Conservation (phyloP, 2,329 filamentous ascomycete species). For the Beauveria bassiana region DNA sequence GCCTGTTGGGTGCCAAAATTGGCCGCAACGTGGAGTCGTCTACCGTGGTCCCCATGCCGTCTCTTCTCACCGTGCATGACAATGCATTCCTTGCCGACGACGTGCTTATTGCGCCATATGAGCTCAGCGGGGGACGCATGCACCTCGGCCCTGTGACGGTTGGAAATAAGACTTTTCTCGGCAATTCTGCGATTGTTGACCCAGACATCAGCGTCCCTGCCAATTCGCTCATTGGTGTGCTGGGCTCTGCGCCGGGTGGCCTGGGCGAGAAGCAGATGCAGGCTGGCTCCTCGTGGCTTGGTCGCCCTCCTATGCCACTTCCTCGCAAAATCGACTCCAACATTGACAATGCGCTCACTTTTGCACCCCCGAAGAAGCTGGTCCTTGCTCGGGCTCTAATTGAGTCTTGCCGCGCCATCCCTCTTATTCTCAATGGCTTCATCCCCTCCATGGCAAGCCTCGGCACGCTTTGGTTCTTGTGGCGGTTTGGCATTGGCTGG, state of each 20-base stretch:
- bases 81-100: conserved; percentile 18
- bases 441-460: background rate
- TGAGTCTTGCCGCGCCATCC: conserved; percentile 14
- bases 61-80: conserved; percentile 15
- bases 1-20: conserved; percentile 14
- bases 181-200: conserved; percentile 17
- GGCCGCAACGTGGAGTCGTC: conserved; percentile 16
- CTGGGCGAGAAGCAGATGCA: conserved; percentile 13
- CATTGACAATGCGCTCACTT: conserved; percentile 15
- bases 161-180: conserved; percentile 15
- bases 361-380: conserved; percentile 13
- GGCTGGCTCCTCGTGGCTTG: conserved; percentile 17
- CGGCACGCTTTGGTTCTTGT: conserved; percentile 11
- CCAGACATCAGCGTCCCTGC: conserved; percentile 13
- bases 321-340: conserved; percentile 13
- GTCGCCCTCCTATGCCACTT: conserved; percentile 16
- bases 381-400: conserved; percentile 13
- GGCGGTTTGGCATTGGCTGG: conserved; percentile 12
- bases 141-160: conserved; percentile 12
- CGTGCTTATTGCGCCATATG: conserved; percentile 15
- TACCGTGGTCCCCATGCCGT: conserved; percentile 15
- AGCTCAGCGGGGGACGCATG: conserved; percentile 12
- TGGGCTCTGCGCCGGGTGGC: conserved; percentile 13
- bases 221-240: conserved; percentile 15
- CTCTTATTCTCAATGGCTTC: conserved; percentile 13